These are phyloP conservation scores for Flaveria sonorensis DNA, from an alignment of 129 eudicot species.

Conservation along the genomic window DNA sequence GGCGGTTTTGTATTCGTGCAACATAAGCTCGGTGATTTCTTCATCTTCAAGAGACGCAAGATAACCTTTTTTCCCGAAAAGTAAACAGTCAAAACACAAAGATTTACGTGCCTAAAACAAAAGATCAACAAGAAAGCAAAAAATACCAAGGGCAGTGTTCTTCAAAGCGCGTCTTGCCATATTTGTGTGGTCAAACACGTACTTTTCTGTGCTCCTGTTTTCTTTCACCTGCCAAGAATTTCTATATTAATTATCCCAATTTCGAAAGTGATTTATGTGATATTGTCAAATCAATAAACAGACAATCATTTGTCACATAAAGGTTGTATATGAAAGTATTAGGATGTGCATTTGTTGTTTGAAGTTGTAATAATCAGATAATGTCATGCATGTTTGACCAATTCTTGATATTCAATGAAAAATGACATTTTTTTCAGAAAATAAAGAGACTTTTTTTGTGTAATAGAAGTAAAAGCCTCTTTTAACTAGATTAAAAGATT, in stretches of 20 bases:
- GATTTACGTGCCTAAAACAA: neutral
- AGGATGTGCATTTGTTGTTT: neutral
- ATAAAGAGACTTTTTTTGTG: neutral
- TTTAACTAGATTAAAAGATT: neutral
- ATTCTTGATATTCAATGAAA: neutral
- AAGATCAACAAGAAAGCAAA: neutral
- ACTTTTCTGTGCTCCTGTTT: constrained; percentile 65
- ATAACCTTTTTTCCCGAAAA: constrained; percentile 58
- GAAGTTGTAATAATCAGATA: neutral
- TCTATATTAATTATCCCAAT: constrained; percentile 6
- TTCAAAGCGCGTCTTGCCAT: constrained; percentile 96
- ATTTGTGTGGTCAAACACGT: constrained; percentile 61
- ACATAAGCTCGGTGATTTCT: constrained; percentile 70
- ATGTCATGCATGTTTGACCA: neutral
- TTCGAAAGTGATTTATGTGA: neutral
- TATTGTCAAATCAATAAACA: neutral
- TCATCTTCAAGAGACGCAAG: constrained; percentile 74
- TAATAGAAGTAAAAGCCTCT: neutral
- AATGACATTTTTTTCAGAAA: neutral
- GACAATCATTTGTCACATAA: neutral
- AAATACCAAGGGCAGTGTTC: constrained; percentile 74
- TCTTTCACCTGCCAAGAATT: constrained; percentile 56
- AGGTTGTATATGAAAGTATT: neutral
- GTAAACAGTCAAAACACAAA: neutral
- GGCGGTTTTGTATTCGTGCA: constrained; percentile 79